Percentiles rank a stretch among this genome's conserved stretches.
phyloP scores from a whole-genome alignment of 805 yeast species.

The Metschnikowia noctiluminum region DNA sequence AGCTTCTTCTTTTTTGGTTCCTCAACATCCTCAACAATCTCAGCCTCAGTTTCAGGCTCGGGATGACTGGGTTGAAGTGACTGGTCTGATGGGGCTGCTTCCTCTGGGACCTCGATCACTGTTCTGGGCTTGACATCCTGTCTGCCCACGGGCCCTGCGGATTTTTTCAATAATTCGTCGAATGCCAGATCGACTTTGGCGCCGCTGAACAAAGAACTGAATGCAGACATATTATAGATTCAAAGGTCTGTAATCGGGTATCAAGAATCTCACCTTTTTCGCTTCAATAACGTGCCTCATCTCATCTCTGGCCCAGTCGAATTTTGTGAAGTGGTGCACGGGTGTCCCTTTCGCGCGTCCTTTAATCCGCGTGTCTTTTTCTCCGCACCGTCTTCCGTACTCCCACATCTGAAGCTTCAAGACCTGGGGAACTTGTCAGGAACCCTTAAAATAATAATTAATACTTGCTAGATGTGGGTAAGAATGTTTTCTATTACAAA shows the following conservation, averaged over 20 bases:
- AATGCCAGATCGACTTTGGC: slow-evolving; percentile 28
- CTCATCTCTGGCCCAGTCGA: slow-evolving; percentile 2
- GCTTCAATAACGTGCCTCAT: not conserved
- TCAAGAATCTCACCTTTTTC: not conserved
- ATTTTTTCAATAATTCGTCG: slow-evolving; percentile 28
- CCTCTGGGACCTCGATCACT: slow-evolving; percentile 23
- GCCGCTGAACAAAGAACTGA: slow-evolving; percentile 33
- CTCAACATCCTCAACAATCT: slow-evolving; percentile 2
- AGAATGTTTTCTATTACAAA: too few relatives aligned
- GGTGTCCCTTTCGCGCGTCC: not conserved
- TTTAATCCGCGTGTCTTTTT: too few relatives aligned
- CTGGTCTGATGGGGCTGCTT: slow-evolving; percentile 3
- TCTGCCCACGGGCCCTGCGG: slow-evolving; percentile 48
- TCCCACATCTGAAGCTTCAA: too few relatives aligned
- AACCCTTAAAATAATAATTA: too few relatives aligned
- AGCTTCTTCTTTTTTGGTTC: slow-evolving; percentile 1
- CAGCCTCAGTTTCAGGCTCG: slow-evolving; percentile 17
- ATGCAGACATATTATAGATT: slow-evolving; percentile 30
- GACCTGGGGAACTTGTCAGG: too few relatives aligned
- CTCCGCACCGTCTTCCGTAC: not conserved
- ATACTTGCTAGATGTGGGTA: too few relatives aligned
- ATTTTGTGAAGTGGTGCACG: not conserved
- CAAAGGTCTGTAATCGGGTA: not conserved
- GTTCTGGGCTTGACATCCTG: slow-evolving; percentile 30
- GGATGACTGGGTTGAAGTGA: slow-evolving; percentile 18